Conservation (phyloP, 1,284 basidiomycete species). For the Ceratobasidium sp. region DNA sequence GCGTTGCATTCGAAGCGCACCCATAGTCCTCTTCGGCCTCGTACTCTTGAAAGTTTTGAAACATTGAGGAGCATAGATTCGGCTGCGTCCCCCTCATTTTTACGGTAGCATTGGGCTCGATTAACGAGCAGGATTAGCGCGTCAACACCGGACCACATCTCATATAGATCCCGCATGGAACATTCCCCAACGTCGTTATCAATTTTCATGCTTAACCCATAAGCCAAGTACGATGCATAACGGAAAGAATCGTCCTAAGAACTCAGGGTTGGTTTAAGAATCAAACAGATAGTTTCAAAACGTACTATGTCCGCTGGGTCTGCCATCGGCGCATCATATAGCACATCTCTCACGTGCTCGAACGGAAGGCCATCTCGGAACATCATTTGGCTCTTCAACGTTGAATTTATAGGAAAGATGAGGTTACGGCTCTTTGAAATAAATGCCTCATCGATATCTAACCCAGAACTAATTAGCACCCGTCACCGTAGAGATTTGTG, state of each 20-base stretch:
- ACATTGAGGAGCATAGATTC: not conserved
- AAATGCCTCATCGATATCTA: not conserved
- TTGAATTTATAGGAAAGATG: not conserved
- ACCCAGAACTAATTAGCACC: not conserved
- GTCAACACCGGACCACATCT: constrained; percentile 14
- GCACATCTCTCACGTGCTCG: not conserved
- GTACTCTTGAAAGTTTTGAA: not conserved
- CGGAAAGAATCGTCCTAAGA: constrained; percentile 8
- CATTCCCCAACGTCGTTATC: not conserved
- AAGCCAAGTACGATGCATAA: not conserved
- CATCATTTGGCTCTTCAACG: not conserved
- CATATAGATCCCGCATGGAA: not conserved
- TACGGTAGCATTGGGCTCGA: not conserved
- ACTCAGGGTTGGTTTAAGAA: not conserved
- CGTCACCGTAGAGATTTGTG: not conserved
- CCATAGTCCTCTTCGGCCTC: not conserved
- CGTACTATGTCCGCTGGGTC: not conserved
- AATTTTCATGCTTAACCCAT: not conserved
- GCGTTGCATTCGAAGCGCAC: not conserved
- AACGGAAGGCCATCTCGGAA: not conserved
- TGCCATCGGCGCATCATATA: not conserved
- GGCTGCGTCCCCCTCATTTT: not conserved
- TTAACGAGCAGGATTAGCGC: not conserved
- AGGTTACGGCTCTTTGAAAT: not conserved
- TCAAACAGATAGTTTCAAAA: not conserved